Percentiles rank a stretch among this genome's conserved stretches.
Evolutionary conservation across 495 filamentous ascomycete species (phyloP).

Genomic region (Ascodesmis nigricans): DNA sequence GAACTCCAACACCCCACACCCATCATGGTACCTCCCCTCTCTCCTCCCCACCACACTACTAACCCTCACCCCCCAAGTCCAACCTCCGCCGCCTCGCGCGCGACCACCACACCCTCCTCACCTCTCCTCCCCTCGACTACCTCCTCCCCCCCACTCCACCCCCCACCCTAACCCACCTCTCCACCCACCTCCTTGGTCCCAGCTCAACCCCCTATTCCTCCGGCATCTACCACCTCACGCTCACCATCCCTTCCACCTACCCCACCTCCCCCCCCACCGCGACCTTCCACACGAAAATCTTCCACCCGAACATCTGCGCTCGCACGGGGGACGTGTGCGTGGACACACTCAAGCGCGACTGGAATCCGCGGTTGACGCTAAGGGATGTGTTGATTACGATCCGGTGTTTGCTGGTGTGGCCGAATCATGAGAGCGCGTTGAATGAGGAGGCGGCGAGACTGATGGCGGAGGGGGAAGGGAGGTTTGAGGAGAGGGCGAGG

Average conservation of each 20-base stretch:
- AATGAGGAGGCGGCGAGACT: conserved; percentile 42
- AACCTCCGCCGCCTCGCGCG: conserved; percentile 40
- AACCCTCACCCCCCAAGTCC: too few species aligned
- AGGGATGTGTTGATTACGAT: conserved; percentile 46
- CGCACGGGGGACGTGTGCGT: conserved; percentile 44
- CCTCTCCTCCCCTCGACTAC: conserved; percentile 42
- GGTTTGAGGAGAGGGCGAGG: conserved; percentile 37
- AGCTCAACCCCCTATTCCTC: conserved; percentile 42
- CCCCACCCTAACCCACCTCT: conserved; percentile 40
- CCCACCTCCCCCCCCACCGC: conserved; percentile 44
- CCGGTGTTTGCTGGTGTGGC: conserved; percentile 47
- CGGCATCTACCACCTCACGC: conserved; percentile 25
- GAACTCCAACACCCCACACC: too few species aligned
- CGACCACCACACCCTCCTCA: conserved; percentile 40
- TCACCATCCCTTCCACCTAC: conserved; percentile 43
- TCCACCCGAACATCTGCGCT: conserved; percentile 54
- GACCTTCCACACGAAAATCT: conserved; percentile 43
- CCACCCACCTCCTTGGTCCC: conserved; percentile 39
- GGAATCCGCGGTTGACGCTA: conserved; percentile 37
- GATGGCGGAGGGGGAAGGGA: conserved; percentile 39
- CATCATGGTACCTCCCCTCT: too few species aligned
- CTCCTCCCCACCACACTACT: too few species aligned
- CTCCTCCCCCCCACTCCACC: conserved; percentile 30
- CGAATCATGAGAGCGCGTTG: conserved; percentile 48
- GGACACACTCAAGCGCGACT: conserved; percentile 50